Evolutionary conservation across 2,329 filamentous ascomycete species (phyloP).

Genomic region (Aspergillus ochraceus): DNA sequence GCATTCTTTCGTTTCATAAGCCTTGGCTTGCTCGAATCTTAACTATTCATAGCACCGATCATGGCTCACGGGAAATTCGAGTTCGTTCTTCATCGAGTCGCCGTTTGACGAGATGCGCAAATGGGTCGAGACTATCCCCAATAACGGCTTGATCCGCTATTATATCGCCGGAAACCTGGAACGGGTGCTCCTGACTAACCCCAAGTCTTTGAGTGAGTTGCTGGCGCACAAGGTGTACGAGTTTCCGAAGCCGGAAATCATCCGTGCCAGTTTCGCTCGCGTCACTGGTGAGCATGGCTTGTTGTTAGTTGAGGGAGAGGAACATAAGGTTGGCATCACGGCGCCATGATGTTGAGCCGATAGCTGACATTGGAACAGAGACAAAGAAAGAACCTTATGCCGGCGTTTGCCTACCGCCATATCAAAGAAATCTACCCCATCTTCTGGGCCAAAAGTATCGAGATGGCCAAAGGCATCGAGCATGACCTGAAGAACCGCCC

Average conservation of each 20-base stretch:
- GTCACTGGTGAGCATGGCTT: conserved; percentile 43
- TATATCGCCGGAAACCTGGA: conserved; percentile 63
- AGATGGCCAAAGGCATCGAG: conserved; percentile 64
- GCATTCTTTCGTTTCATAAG: background rate
- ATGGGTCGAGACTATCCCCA: conserved; percentile 62
- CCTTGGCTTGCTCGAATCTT: background rate
- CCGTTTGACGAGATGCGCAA: conserved; percentile 39
- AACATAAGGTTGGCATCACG: conserved; percentile 64
- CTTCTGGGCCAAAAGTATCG: conserved; percentile 76
- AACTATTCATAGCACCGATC: conserved; percentile 32
- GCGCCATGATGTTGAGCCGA: background rate
- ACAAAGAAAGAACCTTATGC: conserved; percentile 75
- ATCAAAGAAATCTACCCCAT: conserved; percentile 80
- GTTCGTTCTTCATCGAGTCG: conserved; percentile 36
- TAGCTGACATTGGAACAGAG: conserved; percentile 23
- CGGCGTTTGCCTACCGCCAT: conserved; percentile 82
- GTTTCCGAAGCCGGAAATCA: conserved; percentile 61
- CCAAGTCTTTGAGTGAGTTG: conserved; percentile 69
- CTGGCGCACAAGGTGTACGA: conserved; percentile 69
- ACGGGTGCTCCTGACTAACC: conserved; percentile 60
- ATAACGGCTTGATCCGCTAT: conserved; percentile 70
- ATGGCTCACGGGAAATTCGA: conserved; percentile 50
- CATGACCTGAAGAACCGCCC: conserved; percentile 42
- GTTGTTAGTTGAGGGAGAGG: conserved; percentile 83
- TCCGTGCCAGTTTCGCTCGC: conserved; percentile 42